Conservation (phyloP, 2,329 filamentous ascomycete genomes). For the Trichoderma koningii region DNA sequence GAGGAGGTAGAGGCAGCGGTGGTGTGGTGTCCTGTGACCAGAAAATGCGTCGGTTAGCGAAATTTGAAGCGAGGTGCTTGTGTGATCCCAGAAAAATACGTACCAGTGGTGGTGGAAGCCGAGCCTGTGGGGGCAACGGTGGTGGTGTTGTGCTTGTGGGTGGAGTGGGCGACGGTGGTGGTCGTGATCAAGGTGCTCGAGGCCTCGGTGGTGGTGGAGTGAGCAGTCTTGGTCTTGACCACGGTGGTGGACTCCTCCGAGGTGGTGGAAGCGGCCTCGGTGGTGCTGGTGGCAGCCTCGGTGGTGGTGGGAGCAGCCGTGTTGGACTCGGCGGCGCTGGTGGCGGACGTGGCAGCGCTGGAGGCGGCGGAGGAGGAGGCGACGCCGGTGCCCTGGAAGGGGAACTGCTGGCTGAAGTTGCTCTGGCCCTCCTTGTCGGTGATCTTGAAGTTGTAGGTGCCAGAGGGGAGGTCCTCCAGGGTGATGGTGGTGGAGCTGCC, state of each 20-base stretch:
- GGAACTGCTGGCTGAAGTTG: slow-evolving; percentile 42
- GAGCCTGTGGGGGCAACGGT: slow-evolving; percentile 3
- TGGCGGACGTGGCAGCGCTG: slow-evolving; percentile 17
- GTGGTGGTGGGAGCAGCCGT: slow-evolving; percentile 23
- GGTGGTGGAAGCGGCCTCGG: slow-evolving; percentile 29
- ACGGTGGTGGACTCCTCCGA: slow-evolving; percentile 25
- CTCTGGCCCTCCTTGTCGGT: slow-evolving; percentile 33
- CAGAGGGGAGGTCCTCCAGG: slow-evolving; percentile 35
- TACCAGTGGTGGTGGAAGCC: slow-evolving; percentile 18
- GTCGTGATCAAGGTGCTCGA: slow-evolving; percentile 25
- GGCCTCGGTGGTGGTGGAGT: slow-evolving; percentile 29
- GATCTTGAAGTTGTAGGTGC: slow-evolving; percentile 43
- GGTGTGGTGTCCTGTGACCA: slow-evolving; percentile 10
- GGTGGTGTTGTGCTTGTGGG: slow-evolving; percentile 22
- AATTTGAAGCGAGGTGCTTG: background rate
- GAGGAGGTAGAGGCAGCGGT: slow-evolving; percentile 29
- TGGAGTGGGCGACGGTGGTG: slow-evolving; percentile 25
- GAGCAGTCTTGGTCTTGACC: slow-evolving; percentile 26
- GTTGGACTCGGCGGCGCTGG: slow-evolving; percentile 19
- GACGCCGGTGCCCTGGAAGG: slow-evolving; percentile 20
- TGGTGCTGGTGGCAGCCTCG: slow-evolving; percentile 29
- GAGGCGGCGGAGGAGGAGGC: slow-evolving; percentile 18
- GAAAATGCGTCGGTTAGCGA: slow-evolving; percentile 13
- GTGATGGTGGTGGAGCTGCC: slow-evolving; percentile 37
- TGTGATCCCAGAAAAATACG: slow-evolving; percentile 7